These are phyloP conservation scores for Euclidium syriacum DNA, from an alignment of 345 rosid species.

Conservation along the genomic window DNA sequence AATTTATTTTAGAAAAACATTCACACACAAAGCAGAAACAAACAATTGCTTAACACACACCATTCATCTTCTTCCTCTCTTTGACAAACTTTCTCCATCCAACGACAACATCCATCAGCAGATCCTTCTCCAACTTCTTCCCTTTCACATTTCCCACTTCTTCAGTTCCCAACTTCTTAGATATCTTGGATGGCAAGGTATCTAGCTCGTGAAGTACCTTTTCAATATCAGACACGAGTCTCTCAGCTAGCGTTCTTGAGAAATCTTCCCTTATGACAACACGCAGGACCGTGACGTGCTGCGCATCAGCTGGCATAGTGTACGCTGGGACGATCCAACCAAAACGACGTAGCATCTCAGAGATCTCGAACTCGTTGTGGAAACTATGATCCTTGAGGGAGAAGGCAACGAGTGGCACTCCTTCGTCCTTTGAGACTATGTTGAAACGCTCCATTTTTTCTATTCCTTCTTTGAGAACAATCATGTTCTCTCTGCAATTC, in stretches of 20 bases:
- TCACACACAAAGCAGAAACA: not conserved
- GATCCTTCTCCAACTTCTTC: slow-evolving; percentile 42
- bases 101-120: slow-evolving; percentile 46
- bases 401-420: slow-evolving; percentile 88
- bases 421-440: slow-evolving; percentile 76
- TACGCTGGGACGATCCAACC: slow-evolving; percentile 97
- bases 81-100: slow-evolving; percentile 52
- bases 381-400: slow-evolving; percentile 68
- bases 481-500: slow-evolving; percentile 69
- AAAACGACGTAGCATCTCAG: slow-evolving; percentile 77
- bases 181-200: slow-evolving; percentile 34
- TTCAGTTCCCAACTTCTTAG: slow-evolving; percentile 17
- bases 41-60: slow-evolving; percentile 31
- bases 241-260: slow-evolving; percentile 85
- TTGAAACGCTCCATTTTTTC: slow-evolving; percentile 66
- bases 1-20: not conserved
- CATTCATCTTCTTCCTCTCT: slow-evolving; percentile 41
- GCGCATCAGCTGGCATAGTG: slow-evolving; percentile 87
- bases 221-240: slow-evolving; percentile 53
- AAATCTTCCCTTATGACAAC: slow-evolving; percentile 91
- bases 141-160: slow-evolving; percentile 1
- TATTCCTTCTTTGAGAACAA: slow-evolving; percentile 64
- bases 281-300: slow-evolving; percentile 83
- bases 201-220: slow-evolving; percentile 61
- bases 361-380: slow-evolving; percentile 70